A percentile compares a stretch with the other conserved stretches of the same genome.
Conservation (phyloP, 1,284 basidiomycete genomes). For the Malassezia sp. region DNA sequence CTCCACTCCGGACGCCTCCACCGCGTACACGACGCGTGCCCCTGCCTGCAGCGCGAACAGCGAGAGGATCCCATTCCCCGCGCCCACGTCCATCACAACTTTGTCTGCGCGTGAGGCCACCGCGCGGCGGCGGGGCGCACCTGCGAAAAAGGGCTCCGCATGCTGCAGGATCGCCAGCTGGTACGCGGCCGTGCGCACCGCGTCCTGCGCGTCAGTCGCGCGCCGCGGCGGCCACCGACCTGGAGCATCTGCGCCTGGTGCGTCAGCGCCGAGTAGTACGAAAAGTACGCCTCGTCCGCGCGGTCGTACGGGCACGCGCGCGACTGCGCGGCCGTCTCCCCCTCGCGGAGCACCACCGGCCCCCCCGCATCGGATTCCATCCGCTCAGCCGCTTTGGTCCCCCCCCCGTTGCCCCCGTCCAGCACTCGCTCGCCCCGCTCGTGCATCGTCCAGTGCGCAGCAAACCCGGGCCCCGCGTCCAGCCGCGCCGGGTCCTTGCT, state of each 20-base stretch:
- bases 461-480: too few species aligned
- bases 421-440: too few species aligned
- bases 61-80: slow-evolving; percentile 51
- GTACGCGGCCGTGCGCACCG: slow-evolving; percentile 36
- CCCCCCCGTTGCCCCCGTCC: too few species aligned
- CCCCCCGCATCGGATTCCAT: not conserved
- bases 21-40: slow-evolving; percentile 50
- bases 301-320: too few species aligned
- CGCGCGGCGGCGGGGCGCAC: not conserved
- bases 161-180: slow-evolving; percentile 36
- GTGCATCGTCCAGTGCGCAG: too few species aligned
- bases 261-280: slow-evolving; percentile 38
- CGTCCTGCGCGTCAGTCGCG: slow-evolving; percentile 17
- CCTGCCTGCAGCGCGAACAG: slow-evolving; percentile 51
- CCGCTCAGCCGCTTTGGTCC: too few species aligned
- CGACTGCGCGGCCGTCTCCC: too few species aligned
- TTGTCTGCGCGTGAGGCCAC: slow-evolving; percentile 16
- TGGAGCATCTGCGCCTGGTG: slow-evolving; percentile 44
- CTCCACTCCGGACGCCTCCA: slow-evolving; percentile 51
- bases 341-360: too few species aligned
- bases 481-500: too few species aligned
- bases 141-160: slow-evolving; percentile 19
- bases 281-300: slow-evolving; percentile 41
- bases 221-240: slow-evolving; percentile 5
- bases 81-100: slow-evolving; percentile 49